Conservation (phyloP, 805 yeast genomes). For the Phaffomyces antillensis region DNA sequence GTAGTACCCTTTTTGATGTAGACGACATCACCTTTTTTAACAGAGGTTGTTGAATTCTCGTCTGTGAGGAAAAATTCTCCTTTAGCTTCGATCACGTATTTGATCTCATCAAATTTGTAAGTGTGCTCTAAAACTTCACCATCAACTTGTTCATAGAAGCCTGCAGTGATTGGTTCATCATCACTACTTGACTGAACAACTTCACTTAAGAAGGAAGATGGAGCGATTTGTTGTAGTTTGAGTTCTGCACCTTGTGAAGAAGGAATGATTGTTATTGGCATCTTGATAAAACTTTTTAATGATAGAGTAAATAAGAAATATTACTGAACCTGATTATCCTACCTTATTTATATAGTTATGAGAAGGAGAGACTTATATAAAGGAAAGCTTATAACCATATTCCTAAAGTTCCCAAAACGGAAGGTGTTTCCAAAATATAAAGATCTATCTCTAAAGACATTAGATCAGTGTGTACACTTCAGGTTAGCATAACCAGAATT, state of each 20-base stretch:
- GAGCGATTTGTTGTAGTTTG: neutral
- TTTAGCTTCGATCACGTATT: neutral
- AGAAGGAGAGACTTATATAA: too few species aligned
- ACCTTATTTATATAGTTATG: too few species aligned
- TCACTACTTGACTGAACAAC: neutral
- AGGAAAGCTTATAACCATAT: too few species aligned
- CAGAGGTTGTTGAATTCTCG: neutral
- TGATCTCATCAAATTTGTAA: neutral
- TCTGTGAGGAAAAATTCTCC: neutral
- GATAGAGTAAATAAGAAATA: too few species aligned
- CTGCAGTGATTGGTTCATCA: neutral
- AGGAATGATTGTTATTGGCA: neutral
- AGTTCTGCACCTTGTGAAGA: neutral
- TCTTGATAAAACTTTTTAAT: too few species aligned
- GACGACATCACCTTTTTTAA: neutral
- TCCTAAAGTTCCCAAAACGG: too few species aligned
- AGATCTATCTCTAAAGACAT: too few species aligned
- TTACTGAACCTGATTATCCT: too few species aligned
- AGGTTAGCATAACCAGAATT: too few species aligned
- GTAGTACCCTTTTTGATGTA: neutral
- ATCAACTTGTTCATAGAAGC: neutral
- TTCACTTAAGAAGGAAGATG: neutral
- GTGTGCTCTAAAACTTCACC: neutral
- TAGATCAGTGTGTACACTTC: too few species aligned
- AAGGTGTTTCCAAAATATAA: too few species aligned